A percentile compares a stretch with the other conserved stretches of the same genome.
Conservation (phyloP, 371 early-diverging fungal species). For the Parasitella parasitica region DNA sequence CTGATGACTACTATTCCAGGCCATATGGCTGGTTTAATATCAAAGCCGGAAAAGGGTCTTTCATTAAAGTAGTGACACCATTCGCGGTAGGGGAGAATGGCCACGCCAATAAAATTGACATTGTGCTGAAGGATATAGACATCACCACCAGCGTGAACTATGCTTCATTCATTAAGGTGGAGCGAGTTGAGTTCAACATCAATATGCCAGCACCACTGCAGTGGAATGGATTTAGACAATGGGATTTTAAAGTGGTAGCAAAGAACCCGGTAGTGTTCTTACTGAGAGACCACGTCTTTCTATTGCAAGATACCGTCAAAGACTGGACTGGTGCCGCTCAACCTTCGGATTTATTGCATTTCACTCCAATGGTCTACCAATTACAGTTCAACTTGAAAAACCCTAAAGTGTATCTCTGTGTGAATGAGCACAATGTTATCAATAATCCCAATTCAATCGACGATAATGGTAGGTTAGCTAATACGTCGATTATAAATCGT, state of each 20-base stretch:
- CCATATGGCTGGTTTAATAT: constrained; percentile 84
- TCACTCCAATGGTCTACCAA: constrained; percentile 71
- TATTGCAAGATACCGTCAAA: constrained; percentile 73
- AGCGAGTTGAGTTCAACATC: constrained; percentile 56
- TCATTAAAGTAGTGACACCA: constrained; percentile 62
- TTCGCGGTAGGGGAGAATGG: constrained; percentile 58
- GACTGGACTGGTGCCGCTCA: constrained; percentile 73
- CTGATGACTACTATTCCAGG: constrained; percentile 52
- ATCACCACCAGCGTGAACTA: constrained; percentile 75
- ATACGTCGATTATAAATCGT: not conserved
- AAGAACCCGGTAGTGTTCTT: constrained; percentile 55
- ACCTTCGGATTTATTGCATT: constrained; percentile 59
- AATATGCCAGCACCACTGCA: constrained; percentile 66
- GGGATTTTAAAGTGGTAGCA: constrained; percentile 59
- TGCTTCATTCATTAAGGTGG: constrained; percentile 56
- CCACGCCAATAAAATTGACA: constrained; percentile 49
- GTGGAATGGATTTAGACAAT: constrained; percentile 78
- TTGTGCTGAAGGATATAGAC: constrained; percentile 51
- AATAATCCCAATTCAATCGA: constrained; percentile 70
- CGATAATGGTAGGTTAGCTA: constrained; percentile 67
- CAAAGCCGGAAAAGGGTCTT: constrained; percentile 57
- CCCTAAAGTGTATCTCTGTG: constrained; percentile 64
- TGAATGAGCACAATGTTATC: constrained; percentile 84
- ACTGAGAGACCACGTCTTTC: constrained; percentile 81
- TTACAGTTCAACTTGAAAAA: constrained; percentile 56